Evolutionary conservation across 352 stramenopile genomes (phyloP).

Genomic region (Achlya hypogyna): DNA sequence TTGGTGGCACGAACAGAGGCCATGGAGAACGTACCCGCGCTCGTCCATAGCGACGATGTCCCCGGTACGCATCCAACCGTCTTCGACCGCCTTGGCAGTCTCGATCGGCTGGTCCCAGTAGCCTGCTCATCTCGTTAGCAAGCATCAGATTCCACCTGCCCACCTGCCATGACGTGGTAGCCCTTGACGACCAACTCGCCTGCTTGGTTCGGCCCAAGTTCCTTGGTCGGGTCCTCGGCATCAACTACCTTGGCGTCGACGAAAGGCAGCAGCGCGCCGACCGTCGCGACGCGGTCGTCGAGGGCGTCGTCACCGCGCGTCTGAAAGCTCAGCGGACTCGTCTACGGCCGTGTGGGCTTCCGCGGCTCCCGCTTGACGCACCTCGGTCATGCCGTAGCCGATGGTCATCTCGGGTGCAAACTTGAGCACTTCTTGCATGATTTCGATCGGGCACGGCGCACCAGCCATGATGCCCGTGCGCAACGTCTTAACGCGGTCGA

Average conservation of each 20-base stretch:
- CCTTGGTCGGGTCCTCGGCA: conserved; percentile 12
- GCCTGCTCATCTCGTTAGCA: not conserved
- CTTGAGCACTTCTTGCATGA: conserved; percentile 21
- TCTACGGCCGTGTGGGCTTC: no score
- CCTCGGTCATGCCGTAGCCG: conserved; percentile 25
- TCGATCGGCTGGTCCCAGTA: conserved; percentile 18
- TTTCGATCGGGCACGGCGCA: conserved; percentile 23
- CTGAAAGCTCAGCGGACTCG: conserved; percentile 25
- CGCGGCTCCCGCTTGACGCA: conserved; percentile 5
- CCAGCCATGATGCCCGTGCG: conserved; percentile 27
- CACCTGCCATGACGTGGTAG: conserved; percentile 22
- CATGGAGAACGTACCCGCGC: not conserved
- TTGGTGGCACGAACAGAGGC: not conserved
- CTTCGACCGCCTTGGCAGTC: conserved; percentile 13
- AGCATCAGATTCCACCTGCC: not conserved
- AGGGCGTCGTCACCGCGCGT: conserved; percentile 20
- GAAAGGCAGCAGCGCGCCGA: conserved; percentile 22
- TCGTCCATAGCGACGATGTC: conserved; percentile 21
- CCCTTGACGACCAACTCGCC: conserved; percentile 22
- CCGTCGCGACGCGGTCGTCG: conserved; percentile 21
- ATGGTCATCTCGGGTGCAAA: conserved; percentile 24
- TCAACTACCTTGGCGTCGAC: conserved; percentile 25
- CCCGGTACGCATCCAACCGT: conserved; percentile 19
- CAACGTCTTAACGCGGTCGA: conserved; percentile 2
- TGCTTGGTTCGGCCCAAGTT: conserved; percentile 6